Base-by-base conservation (phyloP, 2,329 filamentous ascomycete genomes). In the Aspergillus fijiensis region DNA sequence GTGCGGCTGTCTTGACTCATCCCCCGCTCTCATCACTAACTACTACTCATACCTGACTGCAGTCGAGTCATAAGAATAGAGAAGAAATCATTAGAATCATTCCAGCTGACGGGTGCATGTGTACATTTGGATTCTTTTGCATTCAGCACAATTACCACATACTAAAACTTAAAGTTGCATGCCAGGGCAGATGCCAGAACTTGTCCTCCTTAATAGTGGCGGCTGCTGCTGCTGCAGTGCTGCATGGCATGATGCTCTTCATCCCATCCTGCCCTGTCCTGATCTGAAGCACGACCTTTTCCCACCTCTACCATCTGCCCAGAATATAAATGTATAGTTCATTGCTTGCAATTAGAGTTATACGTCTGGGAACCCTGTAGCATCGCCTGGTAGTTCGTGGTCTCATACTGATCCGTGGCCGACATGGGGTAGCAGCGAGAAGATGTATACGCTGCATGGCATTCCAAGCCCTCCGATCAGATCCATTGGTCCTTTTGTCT, bases 1-100 rank as follows among this genome's bases (percentile, higher is more conserved):
- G 58, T 55, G 53, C 58, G 27, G 27, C 27, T 29, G 60, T 54
- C 27, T 49, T 65, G 64, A 66, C 60, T 65, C 64, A 66, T 60
- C 58, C 47, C 25, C 35, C 45, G 29, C 11, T n/a, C 39, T 23
- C 25, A 23, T 29, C 21, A 21, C 21, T 21, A 21, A 21, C 21
- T 21, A 21, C 21, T 21, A 27, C 12, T 42, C 4, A 42, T 23
- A 42, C 6, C 33, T 35, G 25, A 27, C 25, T 27, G 7, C 33
- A 35, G 33, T 35, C 33, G 33, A 45, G 39, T 45, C 39, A 45
- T 19, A 16, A 45, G 33, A 4, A 35, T 35, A 9, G 16, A 5
- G 16, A 45, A 19, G 14, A 19, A 45, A 7, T 12, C 11, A 5
- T 16, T 45, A 16, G 39, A 45, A 45, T 6, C 39, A 19, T 45